Base-by-base conservation (phyloP, 352 stramenopile species). In the Globisporangium barbulae region DNA sequence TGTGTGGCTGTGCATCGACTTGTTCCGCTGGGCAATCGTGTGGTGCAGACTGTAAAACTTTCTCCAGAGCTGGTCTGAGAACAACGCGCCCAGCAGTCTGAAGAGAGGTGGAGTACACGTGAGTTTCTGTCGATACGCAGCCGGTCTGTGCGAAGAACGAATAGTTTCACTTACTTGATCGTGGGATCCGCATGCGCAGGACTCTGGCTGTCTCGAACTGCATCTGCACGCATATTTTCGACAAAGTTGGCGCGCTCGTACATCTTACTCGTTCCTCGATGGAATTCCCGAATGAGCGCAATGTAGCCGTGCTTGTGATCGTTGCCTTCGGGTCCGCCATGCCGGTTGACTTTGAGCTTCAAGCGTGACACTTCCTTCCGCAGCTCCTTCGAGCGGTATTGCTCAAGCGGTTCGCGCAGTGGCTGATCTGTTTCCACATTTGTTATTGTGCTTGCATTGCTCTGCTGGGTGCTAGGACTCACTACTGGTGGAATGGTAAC, bases 261-360 rank as follows among this genome's bases (percentile, higher is more conserved):
- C 33, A 22, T 2, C 1, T 21, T 48, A 17, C 15, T 31, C 17
- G 31, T 1, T 0, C 52, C 33, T 9, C 49, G 28, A 2, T 47
- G 50, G 37, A 73, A 15, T 22, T 28, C 47, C 10, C 73, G 75
- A 19, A 83, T 55, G 25, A 83, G 68, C 33, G 57, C 62, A 1
- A 83, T 77, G 63, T 79, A 78, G 13, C 75, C 73, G 3, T 47
- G 49, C 55, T 81, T 83, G 61, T 75, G 66, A 49, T 79, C 71
- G 47, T 79, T 83, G 25, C 47, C 33, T 4, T 59, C 64, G 3
- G 61, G 42, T 7, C 73, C 73, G 12, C 45, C 31, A 21, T 61
- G 53, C 12, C 71, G 60, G 41, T 66, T 64, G 33, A 83, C 49
- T 31, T 61, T 64, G 25, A 83, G 62, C 44, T 79, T 77, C 45